Evolutionary conservation across 768 basidiomycete species (phyloP), one percentile per base, ranked within the genome.

Genomic region (Tylopilus felleus): DNA sequence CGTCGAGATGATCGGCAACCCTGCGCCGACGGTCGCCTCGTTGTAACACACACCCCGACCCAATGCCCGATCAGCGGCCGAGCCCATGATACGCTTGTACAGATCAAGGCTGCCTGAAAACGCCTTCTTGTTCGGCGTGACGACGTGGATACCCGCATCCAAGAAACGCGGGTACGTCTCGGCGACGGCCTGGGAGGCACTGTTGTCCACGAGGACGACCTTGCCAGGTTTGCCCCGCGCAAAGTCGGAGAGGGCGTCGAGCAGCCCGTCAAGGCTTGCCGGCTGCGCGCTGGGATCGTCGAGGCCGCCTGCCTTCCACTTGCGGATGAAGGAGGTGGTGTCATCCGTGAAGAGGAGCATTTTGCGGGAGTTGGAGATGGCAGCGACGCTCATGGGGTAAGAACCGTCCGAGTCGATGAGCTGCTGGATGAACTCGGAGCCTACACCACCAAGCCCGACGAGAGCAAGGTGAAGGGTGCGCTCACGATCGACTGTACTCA

Each of bases 121-220:
- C 1, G 90, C 97, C 73, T 98, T 98, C 73, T 99, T 99, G 79
- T 98, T 99, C 16, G 97, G 96, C 1, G 97, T 99, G 43, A 96
- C 84, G 62, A 99, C 83, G 65, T 86, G 81, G 55, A 98, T 80
- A 4, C 95, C 94, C 5, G 80, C 80, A 47, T 75, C 74, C 41
- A 98, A 73, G 74, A 94, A 88, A 35, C 74, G 72, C 0, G 97
- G 93, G 71, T 98, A 99, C 49, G 86, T 64, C 22, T 75, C 75
- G 2, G 96, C 95, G 19, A 98, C 82, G 14, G 75, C 77, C 36
- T 92, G 87, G 31, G 90, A 87, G 1, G 93, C 89, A 0, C 97
- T 98, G 69, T 94, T 96, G 71, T 99, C 97, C 54, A 99, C 88
- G 28, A 89, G 62, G 41, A 97, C 77, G 3, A 85, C 86, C 40